phyloP scores from a whole-genome alignment of 2,329 filamentous ascomycete genomes.

The Ambrosiella beaveri region DNA sequence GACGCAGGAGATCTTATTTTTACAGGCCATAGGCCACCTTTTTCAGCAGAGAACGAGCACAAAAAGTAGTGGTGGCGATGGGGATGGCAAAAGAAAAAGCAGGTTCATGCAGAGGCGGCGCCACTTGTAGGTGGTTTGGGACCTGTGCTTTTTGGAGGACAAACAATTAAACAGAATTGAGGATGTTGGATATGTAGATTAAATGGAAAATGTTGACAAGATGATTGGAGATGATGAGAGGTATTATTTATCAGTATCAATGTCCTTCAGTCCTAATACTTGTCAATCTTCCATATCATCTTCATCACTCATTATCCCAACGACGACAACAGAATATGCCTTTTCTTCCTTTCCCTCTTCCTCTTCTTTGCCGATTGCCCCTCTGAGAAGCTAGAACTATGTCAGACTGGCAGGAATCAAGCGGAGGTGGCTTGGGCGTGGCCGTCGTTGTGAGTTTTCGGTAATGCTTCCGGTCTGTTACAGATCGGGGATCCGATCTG shows the following conservation, averaged over 20 bases:
- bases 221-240: too few relatives aligned
- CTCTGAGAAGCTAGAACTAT: not conserved
- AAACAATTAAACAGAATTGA: not conserved
- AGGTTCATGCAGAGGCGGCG: not conserved
- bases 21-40: too few relatives aligned
- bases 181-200: not conserved
- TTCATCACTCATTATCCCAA: too few relatives aligned
- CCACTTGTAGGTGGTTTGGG: not conserved
- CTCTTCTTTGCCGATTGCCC: not conserved
- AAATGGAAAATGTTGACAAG: too few relatives aligned
- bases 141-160: not conserved
- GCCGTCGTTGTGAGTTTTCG: conserved; percentile 1
- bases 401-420: not conserved
- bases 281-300: too few relatives aligned
- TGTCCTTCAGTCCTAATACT: too few relatives aligned
- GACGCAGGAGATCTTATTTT: not conserved
- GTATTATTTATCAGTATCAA: too few relatives aligned
- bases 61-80: too few relatives aligned
- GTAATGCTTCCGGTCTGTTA: conserved; percentile 4
- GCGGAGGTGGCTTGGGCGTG: conserved; percentile 1
- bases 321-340: too few relatives aligned
- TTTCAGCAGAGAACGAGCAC: too few relatives aligned
- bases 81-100: not conserved
- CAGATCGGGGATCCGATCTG: not conserved
- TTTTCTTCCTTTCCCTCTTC: too few relatives aligned